Evolutionary conservation across 2,329 filamentous ascomycete species (phyloP).

Genomic region (Aspergillus caelatus): DNA sequence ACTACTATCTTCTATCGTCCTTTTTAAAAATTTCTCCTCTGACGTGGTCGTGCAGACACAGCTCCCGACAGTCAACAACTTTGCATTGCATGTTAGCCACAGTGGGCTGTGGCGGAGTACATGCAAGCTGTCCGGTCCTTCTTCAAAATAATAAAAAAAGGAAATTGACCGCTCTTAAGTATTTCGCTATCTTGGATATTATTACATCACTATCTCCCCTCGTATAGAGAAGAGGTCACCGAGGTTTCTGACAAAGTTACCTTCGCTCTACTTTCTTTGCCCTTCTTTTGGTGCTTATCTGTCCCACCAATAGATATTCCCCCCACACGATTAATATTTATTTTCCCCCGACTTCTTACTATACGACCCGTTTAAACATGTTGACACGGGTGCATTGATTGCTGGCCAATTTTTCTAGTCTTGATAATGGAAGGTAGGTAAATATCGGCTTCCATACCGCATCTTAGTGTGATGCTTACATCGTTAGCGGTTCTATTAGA

Average conservation of each 20-base stretch:
- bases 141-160: constrained; percentile 1
- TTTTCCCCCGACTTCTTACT: neutral
- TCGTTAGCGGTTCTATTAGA: constrained; percentile 9
- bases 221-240: constrained; percentile 1
- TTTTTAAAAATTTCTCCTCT: constrained; percentile 23
- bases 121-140: constrained; percentile 31
- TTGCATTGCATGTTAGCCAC: constrained; percentile 26
- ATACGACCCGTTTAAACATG: neutral
- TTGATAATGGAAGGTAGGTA: neutral
- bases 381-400: neutral
- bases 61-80: constrained; percentile 17
- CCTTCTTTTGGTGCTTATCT: neutral
- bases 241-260: neutral
- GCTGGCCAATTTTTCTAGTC: neutral
- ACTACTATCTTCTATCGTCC: constrained; percentile 9
- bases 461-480: neutral
- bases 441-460: too few species aligned
- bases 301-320: constrained; percentile 9
- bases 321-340: neutral
- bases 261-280: constrained; percentile 1
- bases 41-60: constrained; percentile 37
- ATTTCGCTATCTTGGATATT: constrained; percentile 1
- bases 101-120: constrained; percentile 41
- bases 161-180: constrained; percentile 3
- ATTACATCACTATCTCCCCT: constrained; percentile 12